Evolutionary conservation across 2,329 filamentous ascomycete genomes (phyloP), one percentile per base, ranked within the genome.

Genomic region (Aureobasidium uvarum): DNA sequence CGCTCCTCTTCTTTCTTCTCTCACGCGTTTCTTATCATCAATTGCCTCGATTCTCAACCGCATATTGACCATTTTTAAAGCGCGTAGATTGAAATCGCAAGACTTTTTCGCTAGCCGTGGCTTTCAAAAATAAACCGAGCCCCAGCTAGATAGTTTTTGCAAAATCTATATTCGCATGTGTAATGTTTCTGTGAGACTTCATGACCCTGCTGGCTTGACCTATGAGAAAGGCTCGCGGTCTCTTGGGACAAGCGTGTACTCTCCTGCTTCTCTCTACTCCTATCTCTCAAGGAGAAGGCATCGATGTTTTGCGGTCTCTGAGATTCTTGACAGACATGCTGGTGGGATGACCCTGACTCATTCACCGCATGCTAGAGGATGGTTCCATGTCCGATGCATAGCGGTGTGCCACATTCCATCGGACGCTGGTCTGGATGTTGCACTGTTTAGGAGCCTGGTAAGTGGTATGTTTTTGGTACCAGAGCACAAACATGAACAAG

Each of bases 61-160:
- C 85, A 87, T 89, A 85, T 85, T 91, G 92, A 93, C 87, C 93
- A 96, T 96, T 84, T 86, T 79, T 79, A 55, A 55, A 81, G 87
- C 95, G 93, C 91, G 91, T 77, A 96, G 90, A 96, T 76, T 11
- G 80, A 74, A 72, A 75, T 77, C 80, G 88, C 89, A 91, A 89
- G 36, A 89, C 89, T 63, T 91, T 92, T 92, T 96, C 93, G 93
- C 93, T 97, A 97, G 90, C 92, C 86, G 90, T 89, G 89, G 90
- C 91, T 92, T 90, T 85, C 80, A 80, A 76, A 77, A 75, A 67
- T 79, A 51, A 51, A 31, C 77, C 86, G 91, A 90, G 89, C 90
- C 84, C 87, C 89, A 84, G 92, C 94, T 96, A 96, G 92, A 96
- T 96, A 96, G 92, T 86, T 86, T 50, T 23, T 54, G 38, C 31